Percentiles rank a stretch among this genome's conserved stretches.
These are phyloP conservation scores for Mycena maculata DNA, from an alignment of 768 basidiomycete genomes.

Conservation along the genomic window DNA sequence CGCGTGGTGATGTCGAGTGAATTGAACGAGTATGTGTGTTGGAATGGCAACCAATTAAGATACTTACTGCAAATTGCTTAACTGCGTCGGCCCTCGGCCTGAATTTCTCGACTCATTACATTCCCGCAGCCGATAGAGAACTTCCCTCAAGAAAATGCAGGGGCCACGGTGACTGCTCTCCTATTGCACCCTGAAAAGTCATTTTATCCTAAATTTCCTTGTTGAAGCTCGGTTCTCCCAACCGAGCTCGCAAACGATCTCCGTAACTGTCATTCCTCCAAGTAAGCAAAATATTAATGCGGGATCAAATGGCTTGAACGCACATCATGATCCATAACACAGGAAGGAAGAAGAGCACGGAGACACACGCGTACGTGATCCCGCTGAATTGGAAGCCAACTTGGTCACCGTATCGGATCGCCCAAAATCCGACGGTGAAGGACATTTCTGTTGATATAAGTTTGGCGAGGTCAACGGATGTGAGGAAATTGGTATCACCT, in stretches of 20 bases:
- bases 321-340: constrained; percentile 34
- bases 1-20: too few relatives aligned
- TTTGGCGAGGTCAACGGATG: background rate
- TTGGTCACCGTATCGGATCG: constrained; percentile 25
- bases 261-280: constrained; percentile 29
- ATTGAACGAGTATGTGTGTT: too few relatives aligned
- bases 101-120: too few relatives aligned
- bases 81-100: too few relatives aligned
- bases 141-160: too few relatives aligned
- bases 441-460: constrained; percentile 16
- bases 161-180: too few relatives aligned
- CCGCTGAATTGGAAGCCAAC: constrained; percentile 36
- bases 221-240: constrained; percentile 31
- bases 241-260: constrained; percentile 26
- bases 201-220: constrained; percentile 31
- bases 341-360: constrained; percentile 30
- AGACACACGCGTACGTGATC: constrained; percentile 30
- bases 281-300: too few relatives aligned
- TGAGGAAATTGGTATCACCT: constrained; percentile 3
- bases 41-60: too few relatives aligned
- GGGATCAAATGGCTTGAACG: background rate
- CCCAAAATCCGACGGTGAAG: constrained; percentile 34
- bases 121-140: too few relatives aligned
- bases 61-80: too few relatives aligned
- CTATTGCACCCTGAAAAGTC: too few relatives aligned